Evolutionary conservation across 345 rosid genomes (phyloP).

Genomic region (Murraya paniculata): DNA sequence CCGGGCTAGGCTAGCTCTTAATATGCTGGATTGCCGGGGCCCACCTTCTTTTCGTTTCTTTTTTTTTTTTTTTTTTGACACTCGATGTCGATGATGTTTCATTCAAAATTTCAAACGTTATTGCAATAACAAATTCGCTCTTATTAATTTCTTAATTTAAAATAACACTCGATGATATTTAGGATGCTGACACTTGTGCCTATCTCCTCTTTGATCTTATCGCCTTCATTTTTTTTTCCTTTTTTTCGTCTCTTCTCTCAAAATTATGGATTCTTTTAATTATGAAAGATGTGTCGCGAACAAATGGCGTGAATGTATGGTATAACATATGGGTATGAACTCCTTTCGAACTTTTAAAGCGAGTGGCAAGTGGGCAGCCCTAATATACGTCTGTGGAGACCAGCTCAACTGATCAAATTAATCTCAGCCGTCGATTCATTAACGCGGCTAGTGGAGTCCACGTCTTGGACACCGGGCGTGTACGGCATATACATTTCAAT

Average conservation of each 20-base stretch:
- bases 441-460: constrained; percentile 1
- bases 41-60: not conserved
- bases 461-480: not conserved
- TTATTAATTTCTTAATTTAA: too few species aligned
- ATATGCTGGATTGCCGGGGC: not conserved
- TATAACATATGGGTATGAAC: not conserved
- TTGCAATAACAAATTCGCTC: too few species aligned
- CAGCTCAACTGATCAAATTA: not conserved
- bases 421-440: not conserved
- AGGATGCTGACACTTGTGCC: constrained; percentile 38
- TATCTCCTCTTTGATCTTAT: constrained; percentile 41
- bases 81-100: too few species aligned
- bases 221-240: not conserved
- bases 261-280: not conserved
- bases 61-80: too few species aligned
- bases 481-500: too few species aligned
- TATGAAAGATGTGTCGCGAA: not conserved
- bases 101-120: too few species aligned
- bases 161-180: too few species aligned
- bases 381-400: not conserved
- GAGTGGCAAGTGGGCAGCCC: not conserved
- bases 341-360: not conserved
- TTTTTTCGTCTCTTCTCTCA: not conserved
- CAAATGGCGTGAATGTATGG: not conserved
- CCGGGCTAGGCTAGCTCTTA: constrained; percentile 11